Evolutionary conservation across 768 basidiomycete species (phyloP), one percentile per base, ranked within the genome.

Genomic region (Hortiboletus campestris): DNA sequence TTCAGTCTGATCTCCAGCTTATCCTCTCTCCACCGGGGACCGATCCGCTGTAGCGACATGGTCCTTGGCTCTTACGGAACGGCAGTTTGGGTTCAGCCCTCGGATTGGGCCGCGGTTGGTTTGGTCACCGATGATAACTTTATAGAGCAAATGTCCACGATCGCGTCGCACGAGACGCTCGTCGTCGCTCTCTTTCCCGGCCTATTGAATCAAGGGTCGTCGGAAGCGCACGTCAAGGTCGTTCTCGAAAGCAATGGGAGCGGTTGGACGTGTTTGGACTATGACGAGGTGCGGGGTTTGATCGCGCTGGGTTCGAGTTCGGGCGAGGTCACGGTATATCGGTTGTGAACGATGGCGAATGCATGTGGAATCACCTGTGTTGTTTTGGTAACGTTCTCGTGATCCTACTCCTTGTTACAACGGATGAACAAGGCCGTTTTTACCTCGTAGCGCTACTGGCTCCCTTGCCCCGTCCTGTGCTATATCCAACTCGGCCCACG

Each of bases 11-110:
- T 64, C 8, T 55, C 72, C 13, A 74, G 77, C 22, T 59, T 73
- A 4, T 76, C 79, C 4, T 66, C 56, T 39, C 64, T 68, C 2
- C 62, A 59, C 25, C 79, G 75, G 14, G 85, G 86, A 6, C 70
- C 79, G 13, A 73, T 86, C 13, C 78, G 79, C 34, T 86, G 83
- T 59, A 75, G 76, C 13, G 73, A 78, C 56, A 76, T 88, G 53
- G 67, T 77, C 17, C 73, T 87, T 31, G 85, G 85, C 1, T 64
- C 71, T 10, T 70, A 77, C 56, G 84, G 84, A 7, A 85, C 84
- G 0, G 84, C 84, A 2, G 72, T 81, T 9, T 88, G 85, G 84
- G 76, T 86, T 22, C 79, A 80, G 53, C 86, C 86, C 25, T 76
- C 69, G 53, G 78, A 78, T 59, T 76, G 73, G 56, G 72, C 76